Conservation (phyloP, 2,329 filamentous ascomycete genomes). For the Claviceps sp. region DNA sequence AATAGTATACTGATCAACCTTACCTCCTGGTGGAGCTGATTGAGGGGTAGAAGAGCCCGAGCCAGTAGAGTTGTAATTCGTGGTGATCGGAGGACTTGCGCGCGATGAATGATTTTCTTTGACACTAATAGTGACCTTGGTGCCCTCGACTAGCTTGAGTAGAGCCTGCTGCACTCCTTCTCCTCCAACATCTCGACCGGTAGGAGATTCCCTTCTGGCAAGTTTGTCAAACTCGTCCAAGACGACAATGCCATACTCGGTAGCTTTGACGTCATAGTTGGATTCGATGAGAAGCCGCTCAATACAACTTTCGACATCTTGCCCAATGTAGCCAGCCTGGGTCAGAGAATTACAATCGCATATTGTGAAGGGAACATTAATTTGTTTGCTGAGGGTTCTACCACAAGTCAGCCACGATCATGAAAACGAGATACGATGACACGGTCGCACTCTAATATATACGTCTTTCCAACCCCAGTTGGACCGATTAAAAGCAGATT, state of each 20-base stretch:
- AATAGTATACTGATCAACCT: constrained; percentile 55
- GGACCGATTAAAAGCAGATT: constrained; percentile 86
- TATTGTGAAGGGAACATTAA: constrained; percentile 93
- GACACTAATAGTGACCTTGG: constrained; percentile 80
- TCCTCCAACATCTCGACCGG: constrained; percentile 87
- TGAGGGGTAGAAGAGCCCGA: constrained; percentile 32
- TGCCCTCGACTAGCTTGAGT: constrained; percentile 91
- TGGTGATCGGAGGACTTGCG: constrained; percentile 37
- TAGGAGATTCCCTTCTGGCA: constrained; percentile 71
- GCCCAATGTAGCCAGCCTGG: constrained; percentile 92
- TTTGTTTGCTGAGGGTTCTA: constrained; percentile 77
- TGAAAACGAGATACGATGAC: neutral
- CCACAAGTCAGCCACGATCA: constrained; percentile 10
- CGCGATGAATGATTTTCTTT: constrained; percentile 58
- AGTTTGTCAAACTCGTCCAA: constrained; percentile 98
- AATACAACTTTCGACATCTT: constrained; percentile 93
- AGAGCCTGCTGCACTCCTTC: constrained; percentile 95
- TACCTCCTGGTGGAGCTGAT: constrained; percentile 31
- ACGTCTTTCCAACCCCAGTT: constrained; percentile 90
- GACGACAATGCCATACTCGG: constrained; percentile 87
- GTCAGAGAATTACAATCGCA: constrained; percentile 94
- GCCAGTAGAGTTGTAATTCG: constrained; percentile 34
- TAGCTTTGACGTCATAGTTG: constrained; percentile 72
- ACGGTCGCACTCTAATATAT: constrained; percentile 60
- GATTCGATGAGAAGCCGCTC: constrained; percentile 80